Evolutionary conservation across 805 yeast species (phyloP).

Genomic region (Kodamaea sagamina): DNA sequence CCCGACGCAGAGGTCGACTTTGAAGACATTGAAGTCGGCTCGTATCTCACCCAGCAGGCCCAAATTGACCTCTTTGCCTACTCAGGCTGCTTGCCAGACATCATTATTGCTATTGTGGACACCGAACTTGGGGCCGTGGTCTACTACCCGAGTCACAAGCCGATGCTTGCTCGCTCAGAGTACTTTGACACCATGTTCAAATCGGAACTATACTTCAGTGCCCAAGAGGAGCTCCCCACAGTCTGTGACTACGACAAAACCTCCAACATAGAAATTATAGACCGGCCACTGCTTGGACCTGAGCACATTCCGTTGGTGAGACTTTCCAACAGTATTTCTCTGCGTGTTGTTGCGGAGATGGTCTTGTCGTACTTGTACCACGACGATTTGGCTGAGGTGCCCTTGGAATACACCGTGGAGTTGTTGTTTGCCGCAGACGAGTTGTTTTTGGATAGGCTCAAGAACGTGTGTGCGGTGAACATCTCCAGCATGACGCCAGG

Average conservation of each 20-base stretch:
- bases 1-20: conserved; percentile 24
- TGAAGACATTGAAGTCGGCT: conserved; percentile 30
- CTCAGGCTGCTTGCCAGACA: conserved; percentile 45
- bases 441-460: conserved; percentile 60
- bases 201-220: conserved; percentile 37
- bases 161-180: conserved; percentile 60
- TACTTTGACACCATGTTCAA: conserved; percentile 66
- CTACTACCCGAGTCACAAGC: conserved; percentile 64
- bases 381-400: conserved; percentile 54
- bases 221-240: conserved; percentile 21
- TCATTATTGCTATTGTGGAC: conserved; percentile 42
- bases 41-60: conserved; percentile 21
- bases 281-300: conserved; percentile 1
- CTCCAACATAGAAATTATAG: conserved; percentile 12
- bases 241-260: conserved; percentile 12
- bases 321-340: conserved; percentile 6
- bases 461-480: conserved; percentile 60
- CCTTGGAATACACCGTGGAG: conserved; percentile 53
- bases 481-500: conserved; percentile 35
- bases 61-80: conserved; percentile 24
- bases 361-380: conserved; percentile 58
- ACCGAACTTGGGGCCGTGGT: conserved; percentile 25
- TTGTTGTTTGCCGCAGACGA: conserved; percentile 60
- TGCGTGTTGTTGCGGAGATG: conserved; percentile 41
- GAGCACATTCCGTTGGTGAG: conserved; percentile 8